phyloP scores from a whole-genome alignment of 176 grass and related monocot species.

The Eremochloa ophiuroides region DNA sequence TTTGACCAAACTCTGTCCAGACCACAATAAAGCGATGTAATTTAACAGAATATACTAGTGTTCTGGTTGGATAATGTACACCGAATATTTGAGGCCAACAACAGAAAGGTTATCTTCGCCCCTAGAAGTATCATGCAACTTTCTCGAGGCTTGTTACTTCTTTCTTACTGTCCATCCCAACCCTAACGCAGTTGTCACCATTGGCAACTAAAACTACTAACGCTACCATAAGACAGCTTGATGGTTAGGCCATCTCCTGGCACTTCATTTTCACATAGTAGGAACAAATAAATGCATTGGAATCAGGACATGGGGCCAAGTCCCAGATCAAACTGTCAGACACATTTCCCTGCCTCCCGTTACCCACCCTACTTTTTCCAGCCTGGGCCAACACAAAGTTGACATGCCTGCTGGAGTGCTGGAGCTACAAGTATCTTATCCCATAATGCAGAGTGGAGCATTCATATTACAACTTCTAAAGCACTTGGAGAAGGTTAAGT shows the following conservation, averaged over 20 bases:
- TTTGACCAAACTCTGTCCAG: neutral
- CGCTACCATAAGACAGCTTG: neutral
- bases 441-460: neutral
- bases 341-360: neutral
- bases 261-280: neutral
- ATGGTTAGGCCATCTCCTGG: neutral
- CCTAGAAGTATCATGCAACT: neutral
- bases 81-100: neutral
- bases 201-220: neutral
- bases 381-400: neutral
- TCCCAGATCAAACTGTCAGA: neutral
- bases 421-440: neutral
- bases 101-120: neutral
- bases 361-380: neutral
- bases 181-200: neutral
- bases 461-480: neutral
- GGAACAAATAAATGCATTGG: neutral
- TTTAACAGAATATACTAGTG: neutral
- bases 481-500: neutral
- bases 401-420: neutral
- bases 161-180: neutral
- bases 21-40: slow-evolving; percentile 1
- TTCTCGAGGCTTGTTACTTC: neutral
- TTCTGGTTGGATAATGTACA: neutral
- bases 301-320: neutral